Conservation (phyloP, 2,329 filamentous ascomycete species). For the Arachnomyces sp. region DNA sequence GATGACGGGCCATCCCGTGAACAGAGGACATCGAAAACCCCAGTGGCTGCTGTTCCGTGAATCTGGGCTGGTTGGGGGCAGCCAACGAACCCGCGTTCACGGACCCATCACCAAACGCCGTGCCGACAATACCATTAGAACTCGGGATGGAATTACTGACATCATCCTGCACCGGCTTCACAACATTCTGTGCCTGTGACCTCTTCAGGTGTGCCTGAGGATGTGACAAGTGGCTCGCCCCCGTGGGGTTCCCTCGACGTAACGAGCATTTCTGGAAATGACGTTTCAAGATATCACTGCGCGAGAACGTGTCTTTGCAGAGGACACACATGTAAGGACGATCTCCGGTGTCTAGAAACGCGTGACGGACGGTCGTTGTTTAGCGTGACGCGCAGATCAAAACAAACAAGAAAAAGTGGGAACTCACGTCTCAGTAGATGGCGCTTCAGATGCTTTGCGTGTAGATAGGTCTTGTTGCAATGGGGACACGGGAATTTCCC, state of each 20-base stretch:
- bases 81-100: slow-evolving; percentile 36
- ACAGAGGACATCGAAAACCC: slow-evolving; percentile 36
- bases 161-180: slow-evolving; percentile 38
- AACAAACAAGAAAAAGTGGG: slow-evolving; percentile 7
- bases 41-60: slow-evolving; percentile 35
- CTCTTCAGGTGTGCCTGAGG: slow-evolving; percentile 85
- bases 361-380: slow-evolving; percentile 21
- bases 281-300: slow-evolving; percentile 95
- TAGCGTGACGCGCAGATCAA: slow-evolving; percentile 8
- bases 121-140: slow-evolving; percentile 36
- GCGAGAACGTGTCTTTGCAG: slow-evolving; percentile 95
- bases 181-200: slow-evolving; percentile 40
- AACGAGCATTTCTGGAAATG: slow-evolving; percentile 99
- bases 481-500: slow-evolving; percentile 97
- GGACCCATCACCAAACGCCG: slow-evolving; percentile 33
- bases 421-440: slow-evolving; percentile 91
- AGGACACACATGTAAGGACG: slow-evolving; percentile 97
- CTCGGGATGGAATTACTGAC: slow-evolving; percentile 37
- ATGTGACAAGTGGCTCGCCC: slow-evolving; percentile 88
- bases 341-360: slow-evolving; percentile 75
- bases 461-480: slow-evolving; percentile 96
- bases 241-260: slow-evolving; percentile 88
- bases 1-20: slow-evolving; percentile 34
- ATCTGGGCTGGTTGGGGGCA: slow-evolving; percentile 31
- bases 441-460: slow-evolving; percentile 94